These are phyloP conservation scores for Stenogyne calaminthoides DNA, from an alignment of 305 asterid species.

Conservation along the genomic window DNA sequence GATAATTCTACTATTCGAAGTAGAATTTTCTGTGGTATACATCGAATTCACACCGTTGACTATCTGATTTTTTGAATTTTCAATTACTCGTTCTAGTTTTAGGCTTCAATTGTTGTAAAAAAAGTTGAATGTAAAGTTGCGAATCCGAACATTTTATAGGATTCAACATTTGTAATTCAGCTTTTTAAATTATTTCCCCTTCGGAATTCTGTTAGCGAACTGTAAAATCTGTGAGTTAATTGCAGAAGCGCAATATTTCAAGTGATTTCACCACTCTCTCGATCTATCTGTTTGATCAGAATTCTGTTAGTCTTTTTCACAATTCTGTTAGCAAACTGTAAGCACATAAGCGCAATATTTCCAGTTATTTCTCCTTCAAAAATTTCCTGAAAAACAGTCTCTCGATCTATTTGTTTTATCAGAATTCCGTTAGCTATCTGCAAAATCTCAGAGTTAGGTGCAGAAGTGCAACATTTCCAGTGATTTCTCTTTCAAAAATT, in stretches of 20 bases:
- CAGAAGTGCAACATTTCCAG: not conserved
- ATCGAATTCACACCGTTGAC: not conserved
- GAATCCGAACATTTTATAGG: not conserved
- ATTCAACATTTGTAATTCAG: not conserved
- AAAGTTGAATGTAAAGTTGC: constrained; percentile 1
- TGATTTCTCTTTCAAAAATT: not conserved
- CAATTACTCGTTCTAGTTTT: not conserved
- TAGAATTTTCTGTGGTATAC: not conserved
- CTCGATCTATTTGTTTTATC: too few relatives aligned
- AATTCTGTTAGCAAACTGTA: too few relatives aligned
- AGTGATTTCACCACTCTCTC: not conserved
- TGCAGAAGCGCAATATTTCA: not conserved
- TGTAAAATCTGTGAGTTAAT: not conserved
- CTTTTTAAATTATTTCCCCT: not conserved
- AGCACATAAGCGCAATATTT: not conserved
- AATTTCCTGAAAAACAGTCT: too few relatives aligned
- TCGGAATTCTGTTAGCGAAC: not conserved
- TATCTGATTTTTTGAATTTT: constrained; percentile 8
- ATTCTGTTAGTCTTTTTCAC: too few relatives aligned
- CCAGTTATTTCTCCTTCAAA: not conserved
- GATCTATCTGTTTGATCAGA: not conserved
- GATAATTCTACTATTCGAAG: not conserved
- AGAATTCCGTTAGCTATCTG: not conserved
- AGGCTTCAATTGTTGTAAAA: not conserved
- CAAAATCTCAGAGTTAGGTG: not conserved